Evolutionary conservation across 2,329 filamentous ascomycete species (phyloP).

Genomic region (Coniosporium tulheliwenetii): DNA sequence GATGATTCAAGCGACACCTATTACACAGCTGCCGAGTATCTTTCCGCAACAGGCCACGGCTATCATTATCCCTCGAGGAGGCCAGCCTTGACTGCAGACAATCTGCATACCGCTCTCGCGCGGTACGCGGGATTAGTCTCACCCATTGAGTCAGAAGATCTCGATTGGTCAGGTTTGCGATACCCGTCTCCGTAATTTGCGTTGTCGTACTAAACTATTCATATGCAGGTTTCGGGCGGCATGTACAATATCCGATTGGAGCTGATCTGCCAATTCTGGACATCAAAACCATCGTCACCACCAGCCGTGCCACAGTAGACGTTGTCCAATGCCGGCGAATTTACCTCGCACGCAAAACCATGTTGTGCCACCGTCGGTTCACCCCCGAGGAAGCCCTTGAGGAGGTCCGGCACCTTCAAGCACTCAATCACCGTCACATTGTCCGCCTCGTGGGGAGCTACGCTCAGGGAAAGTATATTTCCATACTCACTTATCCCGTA

Average conservation of each 20-base stretch:
- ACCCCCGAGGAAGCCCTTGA: conserved; percentile 5
- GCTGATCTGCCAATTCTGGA: not conserved
- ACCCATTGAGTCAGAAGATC: not conserved
- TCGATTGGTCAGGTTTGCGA: not conserved
- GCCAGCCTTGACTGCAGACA: not conserved
- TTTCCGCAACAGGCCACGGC: too few relatives aligned
- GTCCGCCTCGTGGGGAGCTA: conserved; percentile 9
- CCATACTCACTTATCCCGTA: conserved; percentile 8
- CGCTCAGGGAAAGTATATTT: conserved; percentile 5
- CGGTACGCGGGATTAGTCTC: not conserved
- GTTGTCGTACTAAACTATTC: too few relatives aligned
- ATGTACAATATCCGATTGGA: not conserved
- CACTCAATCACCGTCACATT: conserved; percentile 7
- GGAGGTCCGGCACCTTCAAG: conserved; percentile 7
- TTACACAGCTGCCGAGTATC: too few relatives aligned
- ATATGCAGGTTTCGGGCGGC: not conserved
- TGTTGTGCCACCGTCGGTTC: conserved; percentile 5
- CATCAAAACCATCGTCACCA: not conserved
- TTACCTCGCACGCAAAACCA: conserved; percentile 7
- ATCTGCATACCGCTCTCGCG: not conserved
- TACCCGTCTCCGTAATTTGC: not conserved
- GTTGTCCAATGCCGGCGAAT: conserved; percentile 7
- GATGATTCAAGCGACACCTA: too few relatives aligned
- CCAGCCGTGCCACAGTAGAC: conserved; percentile 5
- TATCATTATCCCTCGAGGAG: not conserved